Evolutionary conservation across 352 stramenopile genomes (phyloP), one percentile per base, ranked within the genome.

Genomic region (Pythium brassicae): DNA sequence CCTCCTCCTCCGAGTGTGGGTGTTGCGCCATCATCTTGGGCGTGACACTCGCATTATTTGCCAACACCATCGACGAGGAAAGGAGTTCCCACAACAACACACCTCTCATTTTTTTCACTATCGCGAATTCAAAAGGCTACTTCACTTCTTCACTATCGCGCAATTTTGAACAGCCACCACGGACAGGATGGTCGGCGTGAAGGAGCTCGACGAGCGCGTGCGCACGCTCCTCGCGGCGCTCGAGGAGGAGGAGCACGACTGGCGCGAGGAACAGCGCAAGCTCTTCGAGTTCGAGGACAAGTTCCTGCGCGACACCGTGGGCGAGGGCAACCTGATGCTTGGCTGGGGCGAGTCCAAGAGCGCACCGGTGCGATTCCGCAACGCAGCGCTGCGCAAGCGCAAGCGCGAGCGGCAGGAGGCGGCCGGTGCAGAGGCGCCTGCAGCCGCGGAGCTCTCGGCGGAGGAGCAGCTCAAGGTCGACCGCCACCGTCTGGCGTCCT

Each of bases 231-330:
- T 72, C 47, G 56, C 53, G 11, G 71, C 82, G 66, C 60, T 78
- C 27, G 58, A 44, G 27, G 62, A 69, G 42, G 82, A 92, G 48
- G 67, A 79, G 54, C 39, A 40, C 39, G 77, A 88, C 55, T 86
- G 77, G 75, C 20, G 53, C 14, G 79, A 89, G 46, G 72, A 90
- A 56, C 68, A 83, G 51, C 66, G 74, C 55, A 86, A 88, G 64
- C 72, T 92, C 34, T 89, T 71, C 45, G 82, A 92, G 66, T 68
- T 88, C 23, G 82, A 92, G 65, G 82, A 89, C 23, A 78, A 72
- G 39, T 89, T 84, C 32, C 60, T 92, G 58, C 69, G 73, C 27
- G 77, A 89, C 42, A 90, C 77, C 44, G 53, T 85, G 46, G 63
- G 81, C 25, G 78, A 89, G 48, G 82, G 82, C 65, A 92, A 92